These are phyloP conservation scores for Candida dajiaensis DNA, from an alignment of 805 yeast species.

Conservation along the genomic window DNA sequence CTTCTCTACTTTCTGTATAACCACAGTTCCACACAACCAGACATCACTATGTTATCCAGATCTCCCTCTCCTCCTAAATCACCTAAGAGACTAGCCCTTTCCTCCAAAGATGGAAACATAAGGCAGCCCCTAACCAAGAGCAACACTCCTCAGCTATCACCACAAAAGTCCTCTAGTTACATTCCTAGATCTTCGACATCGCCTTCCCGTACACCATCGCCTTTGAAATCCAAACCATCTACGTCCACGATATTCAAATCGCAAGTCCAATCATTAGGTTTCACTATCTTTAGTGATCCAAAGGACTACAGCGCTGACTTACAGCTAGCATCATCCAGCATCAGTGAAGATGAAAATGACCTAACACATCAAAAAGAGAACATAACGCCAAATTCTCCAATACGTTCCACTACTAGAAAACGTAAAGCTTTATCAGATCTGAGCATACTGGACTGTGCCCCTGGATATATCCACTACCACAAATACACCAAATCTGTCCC, in stretches of 20 bases:
- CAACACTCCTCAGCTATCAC: conserved; percentile 14
- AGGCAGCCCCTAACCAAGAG: conserved; percentile 10
- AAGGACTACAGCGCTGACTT: conserved; percentile 18
- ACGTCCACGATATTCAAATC: conserved; percentile 1
- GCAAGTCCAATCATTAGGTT: conserved; percentile 13
- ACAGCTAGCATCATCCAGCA: conserved; percentile 8
- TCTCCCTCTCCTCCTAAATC: conserved; percentile 18
- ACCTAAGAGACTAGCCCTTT: conserved; percentile 20
- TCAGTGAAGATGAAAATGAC: conserved; percentile 15
- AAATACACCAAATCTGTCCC: neutral
- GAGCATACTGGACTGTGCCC: conserved; percentile 10
- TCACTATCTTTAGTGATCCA: conserved; percentile 21
- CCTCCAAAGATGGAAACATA: conserved; percentile 22
- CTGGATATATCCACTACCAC: conserved; percentile 15
- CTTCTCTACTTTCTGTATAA: neutral
- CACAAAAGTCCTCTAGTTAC: conserved; percentile 9
- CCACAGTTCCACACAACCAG: neutral
- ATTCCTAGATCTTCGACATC: conserved; percentile 9
- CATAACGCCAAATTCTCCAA: neutral
- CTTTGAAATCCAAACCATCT: neutral
- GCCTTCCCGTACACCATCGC: conserved; percentile 8
- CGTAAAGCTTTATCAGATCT: conserved; percentile 13
- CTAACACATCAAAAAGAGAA: conserved; percentile 16
- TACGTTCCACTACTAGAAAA: neutral
- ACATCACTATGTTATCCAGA: conserved; percentile 9